Conservation (phyloP, 2,329 filamentous ascomycete species). For the Monosporascus sp. region DNA sequence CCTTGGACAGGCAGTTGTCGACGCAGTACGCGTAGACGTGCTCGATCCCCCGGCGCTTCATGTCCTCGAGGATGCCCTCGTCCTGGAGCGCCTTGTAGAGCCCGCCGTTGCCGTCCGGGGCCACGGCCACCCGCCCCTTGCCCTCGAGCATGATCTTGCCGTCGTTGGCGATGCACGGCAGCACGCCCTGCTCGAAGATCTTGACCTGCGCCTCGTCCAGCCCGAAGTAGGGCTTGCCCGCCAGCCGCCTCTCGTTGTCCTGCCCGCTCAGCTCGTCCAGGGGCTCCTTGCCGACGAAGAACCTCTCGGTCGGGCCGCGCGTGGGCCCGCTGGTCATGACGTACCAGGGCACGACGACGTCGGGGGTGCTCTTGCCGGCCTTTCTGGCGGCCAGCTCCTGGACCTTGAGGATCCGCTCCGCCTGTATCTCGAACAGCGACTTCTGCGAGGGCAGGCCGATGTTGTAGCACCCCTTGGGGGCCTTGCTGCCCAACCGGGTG, state of each 20-base stretch:
- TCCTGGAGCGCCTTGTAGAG: conserved; percentile 81
- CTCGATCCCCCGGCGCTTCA: conserved; percentile 82
- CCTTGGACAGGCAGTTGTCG: conserved; percentile 98
- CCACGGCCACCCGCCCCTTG: conserved; percentile 88
- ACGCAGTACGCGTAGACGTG: conserved; percentile 98
- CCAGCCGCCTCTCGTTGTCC: conserved; percentile 53
- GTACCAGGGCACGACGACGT: conserved; percentile 85
- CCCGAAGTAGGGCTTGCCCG: conserved; percentile 65
- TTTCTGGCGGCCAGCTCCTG: conserved; percentile 74
- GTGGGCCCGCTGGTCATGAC: conserved; percentile 99
- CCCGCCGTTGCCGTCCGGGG: conserved; percentile 94
- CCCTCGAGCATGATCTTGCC: conserved; percentile 93
- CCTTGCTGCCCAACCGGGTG: conserved; percentile 88
- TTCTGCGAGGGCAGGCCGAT: conserved; percentile 91
- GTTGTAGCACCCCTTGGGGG: conserved; percentile 95
- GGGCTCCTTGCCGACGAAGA: conserved; percentile 52
- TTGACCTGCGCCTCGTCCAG: conserved; percentile 77
- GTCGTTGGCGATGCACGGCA: conserved; percentile 95
- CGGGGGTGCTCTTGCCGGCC: conserved; percentile 45
- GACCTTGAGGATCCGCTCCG: conserved; percentile 83
- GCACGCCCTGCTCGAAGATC: conserved; percentile 94
- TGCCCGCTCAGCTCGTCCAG: conserved; percentile 34
- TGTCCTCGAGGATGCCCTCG: conserved; percentile 69
- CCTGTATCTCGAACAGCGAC: conserved; percentile 96
- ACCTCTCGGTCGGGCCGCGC: conserved; percentile 82